phyloP scores from a whole-genome alignment of 2,329 filamentous ascomycete species.

The Xylaria sp. region DNA sequence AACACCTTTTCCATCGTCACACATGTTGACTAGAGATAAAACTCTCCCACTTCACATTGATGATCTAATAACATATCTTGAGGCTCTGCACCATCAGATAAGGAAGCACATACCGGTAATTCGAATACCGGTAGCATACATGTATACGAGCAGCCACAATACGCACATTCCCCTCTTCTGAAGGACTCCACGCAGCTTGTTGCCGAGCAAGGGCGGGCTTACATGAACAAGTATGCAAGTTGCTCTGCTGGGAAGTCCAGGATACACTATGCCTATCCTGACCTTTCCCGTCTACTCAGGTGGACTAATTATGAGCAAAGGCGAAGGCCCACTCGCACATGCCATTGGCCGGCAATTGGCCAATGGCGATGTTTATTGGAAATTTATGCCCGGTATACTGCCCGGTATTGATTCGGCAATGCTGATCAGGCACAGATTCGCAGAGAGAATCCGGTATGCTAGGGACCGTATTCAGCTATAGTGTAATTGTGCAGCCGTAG shows the following conservation, averaged over 20 bases:
- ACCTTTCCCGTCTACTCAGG: background rate
- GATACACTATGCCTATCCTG: background rate
- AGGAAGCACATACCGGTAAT: background rate
- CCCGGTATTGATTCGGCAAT: constrained; percentile 25
- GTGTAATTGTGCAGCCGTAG: constrained; percentile 4
- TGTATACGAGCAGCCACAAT: constrained; percentile 8
- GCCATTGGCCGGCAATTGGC: constrained; percentile 27
- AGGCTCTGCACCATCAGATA: background rate
- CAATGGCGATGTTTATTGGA: constrained; percentile 11
- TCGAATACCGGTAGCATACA: background rate
- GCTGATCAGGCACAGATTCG: constrained; percentile 28
- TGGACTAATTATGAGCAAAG: constrained; percentile 10
- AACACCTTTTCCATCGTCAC: constrained; percentile 11
- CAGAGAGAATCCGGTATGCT: constrained; percentile 3
- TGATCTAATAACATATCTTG: constrained; percentile 6
- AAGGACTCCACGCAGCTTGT: constrained; percentile 17
- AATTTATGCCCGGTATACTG: constrained; percentile 12
- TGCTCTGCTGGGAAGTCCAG: background rate
- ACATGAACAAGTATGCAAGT: constrained; percentile 5
- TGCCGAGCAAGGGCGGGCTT: background rate
- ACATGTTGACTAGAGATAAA: background rate
- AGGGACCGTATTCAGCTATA: constrained; percentile 1
- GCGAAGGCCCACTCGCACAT: constrained; percentile 9
- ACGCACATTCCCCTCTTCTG: constrained; percentile 10
- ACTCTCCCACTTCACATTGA: background rate